Evolutionary conservation across 148 eudicot species (phyloP), one percentile per base, ranked within the genome.

Genomic region (Persicaria maculosa): DNA sequence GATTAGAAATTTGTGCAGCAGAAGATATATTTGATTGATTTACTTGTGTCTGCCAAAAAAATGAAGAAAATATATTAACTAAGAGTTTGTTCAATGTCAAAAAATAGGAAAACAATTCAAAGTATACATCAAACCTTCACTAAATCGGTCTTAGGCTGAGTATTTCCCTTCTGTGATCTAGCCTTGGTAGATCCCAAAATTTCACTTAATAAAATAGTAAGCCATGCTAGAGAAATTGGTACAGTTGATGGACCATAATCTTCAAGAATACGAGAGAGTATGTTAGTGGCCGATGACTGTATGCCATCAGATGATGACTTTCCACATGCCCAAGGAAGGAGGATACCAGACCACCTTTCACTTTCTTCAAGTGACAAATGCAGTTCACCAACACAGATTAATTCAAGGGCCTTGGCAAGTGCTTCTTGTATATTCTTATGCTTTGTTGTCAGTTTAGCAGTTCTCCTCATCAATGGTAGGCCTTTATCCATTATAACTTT

Each of bases 321-420:
- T 71, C 88, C 89, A 78, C 95, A 96, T 72, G 93, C 86, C 99
- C 97, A 96, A 62, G 88, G 79, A 81, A 96, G 82, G 46, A 96
- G 77, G 83, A 96, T 77, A 61, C 89, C 83, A 4, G 99, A 89
- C 99, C 99, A 96, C 78, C 84, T 90, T 75, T 89, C 89, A 78
- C 97, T 88, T 87, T 96, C 99, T 83, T 90, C 99, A 75, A 92
- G 89, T 74, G 97, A 89, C 73, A 96, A 85, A 80, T 82, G 97
- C 76, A 81, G 57, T 61, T 89, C 90, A 77, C 83, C 75, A 6
- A 88, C 80, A 83, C 79, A 81, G 47, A 92, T 86, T 74, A 86
- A 83, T 83, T 92, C 97, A 53, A 96, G 81, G 61, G 94, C 94
- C 80, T 88, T 92, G 17, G 99, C 97, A 77, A 96, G 61, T 74